Evolutionary conservation across 1,284 basidiomycete species (phyloP).

Genomic region (Pyrrhoderma lamaoense): DNA sequence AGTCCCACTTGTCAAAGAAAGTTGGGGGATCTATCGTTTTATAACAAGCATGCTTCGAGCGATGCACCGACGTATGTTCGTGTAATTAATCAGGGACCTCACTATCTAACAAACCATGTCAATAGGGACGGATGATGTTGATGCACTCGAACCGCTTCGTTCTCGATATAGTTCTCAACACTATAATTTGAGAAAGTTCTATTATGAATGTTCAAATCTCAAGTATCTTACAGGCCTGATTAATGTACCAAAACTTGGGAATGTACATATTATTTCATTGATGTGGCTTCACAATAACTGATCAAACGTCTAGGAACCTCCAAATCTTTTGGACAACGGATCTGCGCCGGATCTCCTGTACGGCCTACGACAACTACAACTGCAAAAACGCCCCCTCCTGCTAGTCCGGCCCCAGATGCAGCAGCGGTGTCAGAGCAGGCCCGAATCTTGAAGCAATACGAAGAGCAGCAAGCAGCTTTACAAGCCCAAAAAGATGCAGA

Average conservation of each 20-base stretch:
- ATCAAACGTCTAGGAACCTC: conserved; percentile 64
- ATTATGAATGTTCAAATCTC: conserved; percentile 95
- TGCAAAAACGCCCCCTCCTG: conserved; percentile 50
- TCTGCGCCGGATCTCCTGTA: conserved; percentile 83
- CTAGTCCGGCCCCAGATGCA: conserved; percentile 63
- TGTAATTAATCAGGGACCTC: background rate
- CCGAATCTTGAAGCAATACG: conserved; percentile 93
- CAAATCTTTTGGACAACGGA: conserved; percentile 81
- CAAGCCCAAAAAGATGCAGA: conserved; percentile 78
- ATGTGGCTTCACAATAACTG: background rate
- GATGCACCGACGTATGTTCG: conserved; percentile 77
- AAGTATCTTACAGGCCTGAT: conserved; percentile 94
- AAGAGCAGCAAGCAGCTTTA: conserved; percentile 86
- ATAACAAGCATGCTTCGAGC: conserved; percentile 96
- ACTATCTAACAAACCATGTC: background rate
- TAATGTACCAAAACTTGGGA: conserved; percentile 92
- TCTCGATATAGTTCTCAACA: conserved; percentile 86
- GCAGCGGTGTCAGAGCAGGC: conserved; percentile 89
- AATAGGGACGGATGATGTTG: conserved; percentile 78
- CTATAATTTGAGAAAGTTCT: conserved; percentile 87
- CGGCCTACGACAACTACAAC: conserved; percentile 66
- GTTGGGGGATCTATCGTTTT: conserved; percentile 95
- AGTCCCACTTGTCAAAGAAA: conserved; percentile 93
- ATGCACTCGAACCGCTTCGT: conserved; percentile 80
- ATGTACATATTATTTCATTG: conserved; percentile 40